A percentile compares a stretch with the other conserved stretches of the same genome.
phyloP scores from a whole-genome alignment of 805 yeast genomes.

The Wickerhamiella shivajii region DNA sequence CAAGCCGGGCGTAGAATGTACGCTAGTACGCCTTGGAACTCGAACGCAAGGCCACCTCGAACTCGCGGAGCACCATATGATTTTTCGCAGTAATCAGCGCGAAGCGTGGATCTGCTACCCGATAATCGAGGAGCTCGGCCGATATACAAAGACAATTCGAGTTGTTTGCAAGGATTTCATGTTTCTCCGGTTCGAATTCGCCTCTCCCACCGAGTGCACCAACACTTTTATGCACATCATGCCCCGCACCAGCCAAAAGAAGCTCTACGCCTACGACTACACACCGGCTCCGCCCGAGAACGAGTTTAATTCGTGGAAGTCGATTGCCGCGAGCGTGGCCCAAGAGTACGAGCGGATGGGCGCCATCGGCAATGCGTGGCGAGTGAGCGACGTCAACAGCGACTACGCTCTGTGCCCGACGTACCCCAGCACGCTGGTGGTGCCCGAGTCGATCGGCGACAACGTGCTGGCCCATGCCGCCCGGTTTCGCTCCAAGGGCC shows the following conservation, averaged over 20 bases:
- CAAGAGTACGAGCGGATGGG: slow-evolving; percentile 69
- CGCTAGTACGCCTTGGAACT: slow-evolving; percentile 43
- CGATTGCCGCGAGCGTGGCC: slow-evolving; percentile 38
- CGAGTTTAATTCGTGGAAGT: slow-evolving; percentile 52
- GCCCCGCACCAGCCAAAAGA: slow-evolving; percentile 34
- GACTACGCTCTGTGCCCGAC: slow-evolving; percentile 47
- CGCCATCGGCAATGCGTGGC: slow-evolving; percentile 39
- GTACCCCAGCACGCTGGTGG: slow-evolving; percentile 53
- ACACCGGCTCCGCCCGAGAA: slow-evolving; percentile 59
- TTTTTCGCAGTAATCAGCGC: slow-evolving; percentile 33
- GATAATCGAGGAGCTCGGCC: slow-evolving; percentile 37
- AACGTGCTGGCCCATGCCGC: slow-evolving; percentile 71
- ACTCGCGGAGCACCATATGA: slow-evolving; percentile 61
- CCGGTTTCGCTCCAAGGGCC: slow-evolving; percentile 67
- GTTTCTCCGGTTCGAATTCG: slow-evolving; percentile 62
- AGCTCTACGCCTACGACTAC: slow-evolving; percentile 72
- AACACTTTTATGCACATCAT: slow-evolving; percentile 66
- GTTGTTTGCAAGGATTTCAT: slow-evolving; percentile 76
- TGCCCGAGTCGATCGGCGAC: slow-evolving; percentile 71
- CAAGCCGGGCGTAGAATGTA: slow-evolving; percentile 25
- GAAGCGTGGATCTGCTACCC: slow-evolving; percentile 94
- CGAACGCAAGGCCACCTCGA: slow-evolving; percentile 46
- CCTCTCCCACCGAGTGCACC: slow-evolving; percentile 39
- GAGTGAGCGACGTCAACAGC: slow-evolving; percentile 49
- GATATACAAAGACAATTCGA: slow-evolving; percentile 30